Percentiles rank a stretch among this genome's conserved stretches.
Conservation (phyloP, 306 rosid species). For the Leucaena leucocephala region DNA sequence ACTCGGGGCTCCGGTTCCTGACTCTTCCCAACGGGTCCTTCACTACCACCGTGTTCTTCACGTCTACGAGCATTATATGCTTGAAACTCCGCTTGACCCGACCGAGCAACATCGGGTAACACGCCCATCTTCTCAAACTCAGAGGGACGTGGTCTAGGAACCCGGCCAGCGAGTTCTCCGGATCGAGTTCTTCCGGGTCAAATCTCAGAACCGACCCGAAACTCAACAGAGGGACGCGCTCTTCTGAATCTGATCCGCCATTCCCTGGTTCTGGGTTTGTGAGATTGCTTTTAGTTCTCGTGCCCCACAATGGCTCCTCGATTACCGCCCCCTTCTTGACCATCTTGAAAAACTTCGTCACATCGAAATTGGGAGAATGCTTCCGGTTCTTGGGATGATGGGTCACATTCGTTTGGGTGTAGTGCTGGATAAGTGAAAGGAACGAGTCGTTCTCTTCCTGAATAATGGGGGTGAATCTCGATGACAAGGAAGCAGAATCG, state of each 20-base stretch:
- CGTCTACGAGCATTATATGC: slow-evolving; percentile 67
- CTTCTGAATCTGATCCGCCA: background rate
- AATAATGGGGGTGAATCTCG: slow-evolving; percentile 46
- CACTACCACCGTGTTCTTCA: slow-evolving; percentile 44
- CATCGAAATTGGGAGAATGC: slow-evolving; percentile 45
- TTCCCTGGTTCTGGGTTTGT: slow-evolving; percentile 25
- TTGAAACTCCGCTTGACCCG: slow-evolving; percentile 76
- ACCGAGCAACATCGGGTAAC: slow-evolving; percentile 86
- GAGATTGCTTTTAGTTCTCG: slow-evolving; percentile 22
- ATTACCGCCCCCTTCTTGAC: slow-evolving; percentile 29
- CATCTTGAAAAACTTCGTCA: slow-evolving; percentile 40
- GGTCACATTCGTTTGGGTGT: slow-evolving; percentile 44
- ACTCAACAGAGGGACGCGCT: slow-evolving; percentile 44
- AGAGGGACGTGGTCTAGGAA: slow-evolving; percentile 65
- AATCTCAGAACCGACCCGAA: slow-evolving; percentile 87
- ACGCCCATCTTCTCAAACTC: slow-evolving; percentile 81
- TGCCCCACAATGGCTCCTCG: slow-evolving; percentile 76
- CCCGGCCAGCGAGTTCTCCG: slow-evolving; percentile 88
- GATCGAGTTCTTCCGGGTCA: slow-evolving; percentile 76
- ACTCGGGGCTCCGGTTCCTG: slow-evolving; percentile 60
- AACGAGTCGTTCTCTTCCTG: slow-evolving; percentile 62
- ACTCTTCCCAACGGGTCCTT: slow-evolving; percentile 65
- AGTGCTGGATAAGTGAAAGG: slow-evolving; percentile 42
- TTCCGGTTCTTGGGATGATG: slow-evolving; percentile 18
- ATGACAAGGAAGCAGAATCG: slow-evolving; percentile 36